Conservation (phyloP, 169 alveolate species). For the Plasmodium inui region DNA sequence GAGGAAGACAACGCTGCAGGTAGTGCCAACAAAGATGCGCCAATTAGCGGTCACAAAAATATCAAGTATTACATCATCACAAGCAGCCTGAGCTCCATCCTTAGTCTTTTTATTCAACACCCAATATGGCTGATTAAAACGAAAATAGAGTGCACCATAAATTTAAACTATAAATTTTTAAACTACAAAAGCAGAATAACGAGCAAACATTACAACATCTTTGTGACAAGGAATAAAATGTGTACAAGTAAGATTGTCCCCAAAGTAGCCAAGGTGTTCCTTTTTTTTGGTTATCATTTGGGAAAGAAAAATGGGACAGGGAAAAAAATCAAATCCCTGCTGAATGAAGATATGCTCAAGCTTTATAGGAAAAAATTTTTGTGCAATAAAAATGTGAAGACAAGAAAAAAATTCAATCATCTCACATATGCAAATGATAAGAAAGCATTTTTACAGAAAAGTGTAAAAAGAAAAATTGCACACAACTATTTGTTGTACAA, state of each 20-base stretch:
- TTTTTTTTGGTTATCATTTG: neutral
- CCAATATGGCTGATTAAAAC: conserved; percentile 69
- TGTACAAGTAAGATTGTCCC: neutral
- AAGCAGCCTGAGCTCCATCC: conserved; percentile 60
- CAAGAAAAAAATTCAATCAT: conserved; percentile 16
- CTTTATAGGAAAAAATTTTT: conserved; percentile 27
- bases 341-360: conserved; percentile 8
- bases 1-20: neutral
- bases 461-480: conserved; percentile 36
- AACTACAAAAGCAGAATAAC: conserved; percentile 62
- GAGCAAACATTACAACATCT: conserved; percentile 35
- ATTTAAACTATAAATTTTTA: conserved; percentile 66
- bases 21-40: neutral
- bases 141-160: conserved; percentile 73
- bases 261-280: neutral
- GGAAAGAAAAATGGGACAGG: neutral
- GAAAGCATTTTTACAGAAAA: neutral
- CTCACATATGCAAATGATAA: conserved; percentile 36
- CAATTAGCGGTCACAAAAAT: conserved; percentile 8
- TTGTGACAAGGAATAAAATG: conserved; percentile 22
- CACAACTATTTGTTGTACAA: conserved; percentile 58
- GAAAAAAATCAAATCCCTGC: conserved; percentile 1
- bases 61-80: conserved; percentile 64
- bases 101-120: conserved; percentile 49
- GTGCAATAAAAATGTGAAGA: conserved; percentile 45